Conservation (phyloP, 495 filamentous ascomycete species). For the Hypoxylon intermedium region DNA sequence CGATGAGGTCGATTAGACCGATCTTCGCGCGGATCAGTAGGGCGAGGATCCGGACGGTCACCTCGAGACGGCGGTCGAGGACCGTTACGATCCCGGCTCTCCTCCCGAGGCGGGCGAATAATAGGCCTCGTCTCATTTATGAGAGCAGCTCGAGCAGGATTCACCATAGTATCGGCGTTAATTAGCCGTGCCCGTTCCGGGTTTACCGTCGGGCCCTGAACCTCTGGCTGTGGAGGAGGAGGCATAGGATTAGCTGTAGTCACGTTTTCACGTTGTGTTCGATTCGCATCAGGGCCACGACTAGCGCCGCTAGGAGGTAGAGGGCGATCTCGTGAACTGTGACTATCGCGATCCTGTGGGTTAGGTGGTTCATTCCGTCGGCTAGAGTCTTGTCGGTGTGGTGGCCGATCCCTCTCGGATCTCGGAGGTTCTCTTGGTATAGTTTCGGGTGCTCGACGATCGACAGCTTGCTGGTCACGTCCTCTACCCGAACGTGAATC, state of each 20-base stretch:
- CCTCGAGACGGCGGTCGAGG: slow-evolving; percentile 57
- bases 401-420: slow-evolving; percentile 42
- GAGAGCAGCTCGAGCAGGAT: slow-evolving; percentile 65
- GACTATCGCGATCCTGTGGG: slow-evolving; percentile 48
- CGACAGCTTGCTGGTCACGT: slow-evolving; percentile 35
- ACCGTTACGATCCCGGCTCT: slow-evolving; percentile 51
- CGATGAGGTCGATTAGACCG: slow-evolving; percentile 50
- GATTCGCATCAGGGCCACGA: slow-evolving; percentile 43
- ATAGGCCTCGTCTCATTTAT: slow-evolving; percentile 51
- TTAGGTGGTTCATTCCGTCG: slow-evolving; percentile 42
- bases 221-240: slow-evolving; percentile 43
- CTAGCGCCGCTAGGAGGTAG: slow-evolving; percentile 19
- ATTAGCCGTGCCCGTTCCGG: slow-evolving; percentile 53
- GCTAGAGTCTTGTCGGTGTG: slow-evolving; percentile 45
- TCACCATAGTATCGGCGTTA: slow-evolving; percentile 51
- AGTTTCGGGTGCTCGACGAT: slow-evolving; percentile 40
- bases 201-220: slow-evolving; percentile 51
- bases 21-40: slow-evolving; percentile 56
- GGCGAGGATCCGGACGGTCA: slow-evolving; percentile 47
- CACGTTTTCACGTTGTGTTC: slow-evolving; percentile 43
- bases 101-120: slow-evolving; percentile 52
- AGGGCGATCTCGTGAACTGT: slow-evolving; percentile 46
- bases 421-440: slow-evolving; percentile 38
- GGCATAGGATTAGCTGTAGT: slow-evolving; percentile 39
- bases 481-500: slow-evolving; percentile 42